phyloP scores from a whole-genome alignment of 2,329 filamentous ascomycete species.

The Fusarium devonianum region DNA sequence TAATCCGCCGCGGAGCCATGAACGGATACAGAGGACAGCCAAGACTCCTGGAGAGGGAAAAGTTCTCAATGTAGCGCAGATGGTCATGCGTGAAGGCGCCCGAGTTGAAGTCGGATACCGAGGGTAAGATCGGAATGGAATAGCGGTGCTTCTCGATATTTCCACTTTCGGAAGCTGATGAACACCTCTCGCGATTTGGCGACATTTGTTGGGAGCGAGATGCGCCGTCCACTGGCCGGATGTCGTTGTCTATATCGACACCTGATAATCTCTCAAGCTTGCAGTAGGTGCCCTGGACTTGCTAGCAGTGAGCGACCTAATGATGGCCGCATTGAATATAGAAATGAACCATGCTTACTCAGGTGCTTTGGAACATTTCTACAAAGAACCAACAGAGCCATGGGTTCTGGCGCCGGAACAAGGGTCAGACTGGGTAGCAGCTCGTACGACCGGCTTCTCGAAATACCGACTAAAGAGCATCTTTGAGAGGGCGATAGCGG shows the following conservation, averaged over 20 bases:
- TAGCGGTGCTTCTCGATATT: neutral
- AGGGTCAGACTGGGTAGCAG: neutral
- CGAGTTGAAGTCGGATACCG: conserved; percentile 4
- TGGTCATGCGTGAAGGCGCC: conserved; percentile 20
- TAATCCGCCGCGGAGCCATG: conserved; percentile 19
- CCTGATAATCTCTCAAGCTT: no score
- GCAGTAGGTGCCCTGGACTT: no score
- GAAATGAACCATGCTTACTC: conserved; percentile 16
- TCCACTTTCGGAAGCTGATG: conserved; percentile 3
- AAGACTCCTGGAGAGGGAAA: conserved; percentile 5
- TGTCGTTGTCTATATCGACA: conserved; percentile 3
- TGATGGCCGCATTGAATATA: no score
- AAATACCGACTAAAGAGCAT: conserved; percentile 10
- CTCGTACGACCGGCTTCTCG: conserved; percentile 31
- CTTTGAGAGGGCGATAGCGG: no score
- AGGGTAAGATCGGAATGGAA: conserved; percentile 7
- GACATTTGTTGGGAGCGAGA: conserved; percentile 1
- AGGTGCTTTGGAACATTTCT: conserved; percentile 2
- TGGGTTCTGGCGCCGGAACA: neutral
- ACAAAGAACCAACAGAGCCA: neutral
- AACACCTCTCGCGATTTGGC: neutral
- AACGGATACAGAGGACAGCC: conserved; percentile 10
- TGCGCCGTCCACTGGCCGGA: neutral
- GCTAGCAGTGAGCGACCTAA: no score
- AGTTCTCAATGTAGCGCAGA: conserved; percentile 9